Base-by-base conservation (phyloP, 2,329 filamentous ascomycete genomes). In the Neopestalotiopsis sp. region DNA sequence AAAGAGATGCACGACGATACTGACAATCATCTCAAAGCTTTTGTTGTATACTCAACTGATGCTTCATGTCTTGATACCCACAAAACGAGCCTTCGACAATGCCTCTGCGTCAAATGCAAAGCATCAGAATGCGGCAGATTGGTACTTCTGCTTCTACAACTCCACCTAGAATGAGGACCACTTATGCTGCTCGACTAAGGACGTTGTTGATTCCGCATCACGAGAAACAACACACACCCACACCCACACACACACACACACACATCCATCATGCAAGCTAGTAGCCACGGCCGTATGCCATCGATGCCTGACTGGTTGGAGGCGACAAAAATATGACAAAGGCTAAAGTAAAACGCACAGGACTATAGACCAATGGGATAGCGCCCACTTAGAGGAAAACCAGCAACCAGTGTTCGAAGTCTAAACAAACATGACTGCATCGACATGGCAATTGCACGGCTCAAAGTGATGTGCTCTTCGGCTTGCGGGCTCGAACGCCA, bases 321-420 rank as follows among this genome's bases (percentile, higher is more conserved):
- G 45, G 45, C 45, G 3, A 53, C 17, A 53, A 24, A 53, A n/a
- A 53, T 53, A 17, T 53, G 45, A 53, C 45, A 53, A 53, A 53
- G 45, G 45, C 20, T 53, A 53, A 53, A 53, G 45, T 53, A 53
- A 53, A 53, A 53, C 45, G 45, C 45, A 53, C 20, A 53, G 45
- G 45, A 53, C 45, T 53, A 53, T 24, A 53, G 45, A 24, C 45
- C 45, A 53, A 53, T 53, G 1, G 20, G 17, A n/a, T 24, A 53
- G 45, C 9, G 45, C 9, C 45, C 45, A 53, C 45, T n/a, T 4
- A 6, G n/a, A 17, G 9, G 17, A 6, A 6, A 20, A 20, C 17
- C 45, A 53, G n/a, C 45, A 53, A 17, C 7, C n/a, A 53, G 17
- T 9, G 20, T 20, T 53, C 7, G 45, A 53, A 53, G 45, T 53